A percentile compares a stretch with the other conserved stretches of the same genome.
phyloP scores from a whole-genome alignment of 768 basidiomycete genomes.

The Megacollybia marginata region DNA sequence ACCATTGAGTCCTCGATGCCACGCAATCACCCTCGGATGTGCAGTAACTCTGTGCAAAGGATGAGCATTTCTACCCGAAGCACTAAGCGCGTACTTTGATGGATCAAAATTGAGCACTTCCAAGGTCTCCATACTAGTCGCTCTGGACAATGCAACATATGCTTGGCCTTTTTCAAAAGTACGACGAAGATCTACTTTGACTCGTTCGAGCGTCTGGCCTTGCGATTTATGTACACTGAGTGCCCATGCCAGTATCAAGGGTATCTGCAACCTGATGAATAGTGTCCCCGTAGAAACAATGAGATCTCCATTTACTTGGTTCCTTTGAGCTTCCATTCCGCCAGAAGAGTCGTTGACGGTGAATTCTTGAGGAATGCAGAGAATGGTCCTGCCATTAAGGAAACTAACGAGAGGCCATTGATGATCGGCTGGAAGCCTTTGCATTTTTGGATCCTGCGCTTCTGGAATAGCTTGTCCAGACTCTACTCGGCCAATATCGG shows the following conservation, averaged over 20 bases:
- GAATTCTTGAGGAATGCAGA: conserved; percentile 53
- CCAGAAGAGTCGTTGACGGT: conserved; percentile 57
- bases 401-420: conserved; percentile 62
- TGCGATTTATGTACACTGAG: conserved; percentile 87
- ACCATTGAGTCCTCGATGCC: conserved; percentile 32
- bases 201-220: conserved; percentile 81
- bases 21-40: conserved; percentile 55
- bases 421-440: conserved; percentile 10
- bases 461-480: conserved; percentile 5
- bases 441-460: background rate
- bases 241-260: conserved; percentile 78
- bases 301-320: conserved; percentile 38
- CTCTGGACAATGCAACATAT: conserved; percentile 69
- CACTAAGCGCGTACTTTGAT: conserved; percentile 35
- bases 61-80: background rate
- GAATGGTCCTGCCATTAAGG: conserved; percentile 33
- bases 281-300: background rate
- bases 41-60: conserved; percentile 47
- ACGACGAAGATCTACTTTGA: conserved; percentile 67
- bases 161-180: conserved; percentile 82
- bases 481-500: conserved; percentile 29
- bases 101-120: conserved; percentile 61
- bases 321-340: conserved; percentile 47
- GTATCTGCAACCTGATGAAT: conserved; percentile 34
- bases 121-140: conserved; percentile 56